Evolutionary conservation across 1,139 yeast genomes (phyloP), one percentile per base, ranked within the genome.

Genomic region (Lodderomyces orthopsilosis): DNA sequence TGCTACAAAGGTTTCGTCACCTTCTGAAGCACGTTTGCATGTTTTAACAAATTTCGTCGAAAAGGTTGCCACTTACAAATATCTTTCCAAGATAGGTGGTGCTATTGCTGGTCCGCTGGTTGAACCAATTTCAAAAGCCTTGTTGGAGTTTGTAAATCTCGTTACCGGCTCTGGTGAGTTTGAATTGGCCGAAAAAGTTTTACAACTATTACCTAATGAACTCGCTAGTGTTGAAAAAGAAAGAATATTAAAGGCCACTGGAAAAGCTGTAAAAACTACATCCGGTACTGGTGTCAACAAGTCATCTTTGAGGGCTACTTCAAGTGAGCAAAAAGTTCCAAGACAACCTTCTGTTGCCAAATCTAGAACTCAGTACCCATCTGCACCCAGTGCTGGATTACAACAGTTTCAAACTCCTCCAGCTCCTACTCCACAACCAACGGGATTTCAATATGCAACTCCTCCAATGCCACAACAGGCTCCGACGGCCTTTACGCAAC

Each of bases 131-230:
- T 77, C 83, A 51, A 74, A 74, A 45, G 79, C 78, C 1, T 75
- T 83, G 50, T 72, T 83, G 45, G 98, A 93, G 62, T 93, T 85
- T 61, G 83, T 95, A 43, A 84, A 79, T 53, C 70, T 86, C 49
- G 82, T 91, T 46, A 85, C 96, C 4, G 82, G 91, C 33, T 81
- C 77, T 57, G 98, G 98, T 21, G 83, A 87, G 50, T 83, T 88
- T 55, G 95, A 84, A 14, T 69, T 93, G 52, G 98, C 98, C 3
- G 77, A 74, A 50, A 77, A 75, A 51, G 81, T 87, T 54, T 75
- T 91, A 55, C 73, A 74, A 42, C 72, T 85, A 48, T 71, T 91
- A 51, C 96, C 98, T 7, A 60, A 59, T 23, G 84, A 81, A 42
- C 62, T 68, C 44, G 74, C 68, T 17, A 75, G 71, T 4, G 51